These are phyloP conservation scores for Babesia microti DNA, from an alignment of 169 alveolate species.

Conservation along the genomic window DNA sequence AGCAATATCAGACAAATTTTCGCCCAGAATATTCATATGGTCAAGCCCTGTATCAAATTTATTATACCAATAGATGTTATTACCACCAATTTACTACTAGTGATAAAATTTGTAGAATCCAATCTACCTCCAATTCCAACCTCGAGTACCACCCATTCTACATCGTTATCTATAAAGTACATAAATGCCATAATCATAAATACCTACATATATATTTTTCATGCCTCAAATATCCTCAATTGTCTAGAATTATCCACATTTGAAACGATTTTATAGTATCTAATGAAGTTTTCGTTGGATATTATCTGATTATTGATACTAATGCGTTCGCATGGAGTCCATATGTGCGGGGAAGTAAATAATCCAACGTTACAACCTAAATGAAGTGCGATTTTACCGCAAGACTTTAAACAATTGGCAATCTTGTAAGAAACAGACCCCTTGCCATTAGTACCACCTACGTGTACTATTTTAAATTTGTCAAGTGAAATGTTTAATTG, in stretches of 20 bases:
- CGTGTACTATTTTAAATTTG: slow-evolving; percentile 59
- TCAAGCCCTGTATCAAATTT: slow-evolving; percentile 50
- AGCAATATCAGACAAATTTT: slow-evolving; percentile 68
- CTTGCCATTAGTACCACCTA: slow-evolving; percentile 85
- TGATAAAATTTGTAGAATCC: slow-evolving; percentile 76
- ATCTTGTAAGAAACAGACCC: slow-evolving; percentile 72
- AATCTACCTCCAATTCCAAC: slow-evolving; percentile 83
- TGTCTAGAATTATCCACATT: slow-evolving; percentile 15
- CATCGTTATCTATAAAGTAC: slow-evolving; percentile 50
- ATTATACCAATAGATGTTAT: slow-evolving; percentile 75
- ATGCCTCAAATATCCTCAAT: too few species aligned
- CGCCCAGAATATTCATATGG: slow-evolving; percentile 75
- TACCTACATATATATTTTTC: too few species aligned
- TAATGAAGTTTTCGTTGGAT: slow-evolving; percentile 34
- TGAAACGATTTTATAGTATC: not conserved
- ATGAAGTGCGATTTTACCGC: slow-evolving; percentile 3
- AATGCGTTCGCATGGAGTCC: slow-evolving; percentile 73
- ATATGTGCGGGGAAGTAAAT: slow-evolving; percentile 80
- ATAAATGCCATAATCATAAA: slow-evolving; percentile 43
- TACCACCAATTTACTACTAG: slow-evolving; percentile 59
- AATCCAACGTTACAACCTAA: slow-evolving; percentile 71
- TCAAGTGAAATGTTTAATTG: slow-evolving; percentile 58
- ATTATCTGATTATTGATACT: slow-evolving; percentile 44
- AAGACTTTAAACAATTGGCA: slow-evolving; percentile 37
- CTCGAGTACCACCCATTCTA: slow-evolving; percentile 78